Percentiles rank a stretch among this genome's conserved stretches.
Evolutionary conservation across 2,329 filamentous ascomycete species (phyloP).

Genomic region (Curvularia spicifera): DNA sequence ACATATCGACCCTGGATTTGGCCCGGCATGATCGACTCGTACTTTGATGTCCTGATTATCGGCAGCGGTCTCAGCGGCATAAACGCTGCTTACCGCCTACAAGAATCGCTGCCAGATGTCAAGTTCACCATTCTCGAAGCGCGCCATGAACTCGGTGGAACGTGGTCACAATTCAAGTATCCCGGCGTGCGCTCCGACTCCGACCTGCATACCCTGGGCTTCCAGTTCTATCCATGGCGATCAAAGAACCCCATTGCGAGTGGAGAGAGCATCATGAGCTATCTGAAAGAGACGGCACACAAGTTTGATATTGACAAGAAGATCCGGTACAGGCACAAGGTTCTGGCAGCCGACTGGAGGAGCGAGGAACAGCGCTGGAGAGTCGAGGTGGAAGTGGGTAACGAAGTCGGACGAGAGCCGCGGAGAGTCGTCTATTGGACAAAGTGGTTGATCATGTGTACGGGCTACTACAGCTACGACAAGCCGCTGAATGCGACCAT

Average conservation of each 20-base stretch:
- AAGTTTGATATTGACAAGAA: constrained; percentile 56
- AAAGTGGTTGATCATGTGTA: constrained; percentile 65
- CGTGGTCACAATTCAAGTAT: constrained; percentile 80
- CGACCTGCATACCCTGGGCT: constrained; percentile 61
- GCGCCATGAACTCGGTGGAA: constrained; percentile 71
- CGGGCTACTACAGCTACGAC: constrained; percentile 77
- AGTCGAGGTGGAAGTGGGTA: constrained; percentile 42
- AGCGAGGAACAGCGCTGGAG: constrained; percentile 58
- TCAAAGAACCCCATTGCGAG: constrained; percentile 56
- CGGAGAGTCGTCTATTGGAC: constrained; percentile 46
- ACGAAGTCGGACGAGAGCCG: constrained; percentile 36
- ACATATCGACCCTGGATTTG: background rate
- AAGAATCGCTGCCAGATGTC: constrained; percentile 62
- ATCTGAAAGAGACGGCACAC: constrained; percentile 52
- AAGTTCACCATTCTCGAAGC: constrained; percentile 72
- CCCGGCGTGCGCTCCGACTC: constrained; percentile 68
- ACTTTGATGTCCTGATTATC: constrained; percentile 64
- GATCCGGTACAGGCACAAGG: constrained; percentile 53
- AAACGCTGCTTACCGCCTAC: constrained; percentile 74
- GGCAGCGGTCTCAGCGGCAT: constrained; percentile 79
- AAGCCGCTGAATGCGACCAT: constrained; percentile 66
- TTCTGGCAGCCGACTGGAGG: constrained; percentile 52
- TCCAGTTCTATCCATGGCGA: constrained; percentile 73
- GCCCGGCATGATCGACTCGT: constrained; percentile 25
- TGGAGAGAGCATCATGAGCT: constrained; percentile 53